Percentiles rank a stretch among this genome's conserved stretches.
These are phyloP conservation scores for Saussurea involucrata DNA, from an alignment of 129 eudicot genomes.

Conservation along the genomic window DNA sequence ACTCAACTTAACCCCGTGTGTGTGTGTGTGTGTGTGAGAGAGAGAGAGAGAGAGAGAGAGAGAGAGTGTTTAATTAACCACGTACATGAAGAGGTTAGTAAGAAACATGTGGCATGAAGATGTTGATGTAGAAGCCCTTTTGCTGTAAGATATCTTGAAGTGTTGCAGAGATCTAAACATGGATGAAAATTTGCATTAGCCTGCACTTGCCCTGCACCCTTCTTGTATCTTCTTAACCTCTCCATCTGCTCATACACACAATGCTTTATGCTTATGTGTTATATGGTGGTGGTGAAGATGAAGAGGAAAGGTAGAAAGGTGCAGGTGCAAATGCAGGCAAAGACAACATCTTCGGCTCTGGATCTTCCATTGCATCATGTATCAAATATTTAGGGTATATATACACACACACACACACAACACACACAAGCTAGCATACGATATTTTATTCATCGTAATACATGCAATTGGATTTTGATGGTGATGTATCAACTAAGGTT, in stretches of 20 bases:
- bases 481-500: not conserved
- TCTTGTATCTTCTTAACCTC: constrained; percentile 6
- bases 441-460: no score
- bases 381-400: not conserved
- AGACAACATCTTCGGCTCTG: not conserved
- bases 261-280: not conserved
- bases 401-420: not conserved
- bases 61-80: not conserved
- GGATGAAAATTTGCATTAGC: not conserved
- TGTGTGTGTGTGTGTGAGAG: not conserved
- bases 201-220: constrained; percentile 20
- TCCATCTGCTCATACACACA: not conserved
- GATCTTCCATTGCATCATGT: not conserved
- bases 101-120: not conserved
- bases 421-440: no score
- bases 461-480: not conserved
- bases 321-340: constrained; percentile 23
- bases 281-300: not conserved
- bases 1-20: not conserved
- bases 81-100: not conserved
- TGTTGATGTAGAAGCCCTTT: not conserved
- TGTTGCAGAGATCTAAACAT: not conserved
- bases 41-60: not conserved
- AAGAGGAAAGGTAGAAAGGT: constrained; percentile 9
- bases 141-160: not conserved